Base-by-base conservation (phyloP, 2,329 filamentous ascomycete species). In the Alternaria gansuensis region DNA sequence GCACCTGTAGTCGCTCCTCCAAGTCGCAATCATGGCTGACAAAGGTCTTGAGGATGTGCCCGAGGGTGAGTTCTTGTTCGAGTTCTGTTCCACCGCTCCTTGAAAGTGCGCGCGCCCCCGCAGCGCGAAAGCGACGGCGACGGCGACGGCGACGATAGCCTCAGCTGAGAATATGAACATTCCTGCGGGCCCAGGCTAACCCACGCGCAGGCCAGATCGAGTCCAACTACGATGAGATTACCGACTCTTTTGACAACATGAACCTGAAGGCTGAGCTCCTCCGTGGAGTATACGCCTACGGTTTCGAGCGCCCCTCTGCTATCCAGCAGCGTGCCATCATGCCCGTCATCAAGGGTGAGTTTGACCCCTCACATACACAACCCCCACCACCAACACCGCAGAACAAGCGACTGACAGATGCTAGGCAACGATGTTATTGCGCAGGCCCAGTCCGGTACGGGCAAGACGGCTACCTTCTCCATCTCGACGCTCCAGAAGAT, bases 251-350 rank as follows among this genome's bases (percentile, higher is more conserved):
- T 84, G 95, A 99, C 84, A 87, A 93, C 76, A 99, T 99, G 95
- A 90, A 89, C 84, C 88, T 99, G 78, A 97, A 96, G 88, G 80
- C 92, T 69, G 95, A 99, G 87, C 91, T 99, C 78, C 92, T 99
- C 80, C 93, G 95, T 84, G 95, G 91, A 85, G 92, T 99, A 82
- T 99, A 98, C 83, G 95, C 95, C 81, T 99, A 99, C 82, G 95
- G 95, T 91, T 99, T 99, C 86, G 95, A 99, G 89, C 93, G 95
- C 73, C 95, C 95, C 67, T 99, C 95, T 84, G 94, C 95, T 81
- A 99, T 99, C 76, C 95, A 99, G 90, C 93, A 97, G 90, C 94
- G 96, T 80, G 95, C 95, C 75, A 99, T 99, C 83, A 96, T 98
- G 91, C 96, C 95, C 78, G 95, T 99, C 80, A 98, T 99, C 87